Evolutionary conservation across 257 asterid genomes (phyloP).

Genomic region (Anisodus tanguticus): DNA sequence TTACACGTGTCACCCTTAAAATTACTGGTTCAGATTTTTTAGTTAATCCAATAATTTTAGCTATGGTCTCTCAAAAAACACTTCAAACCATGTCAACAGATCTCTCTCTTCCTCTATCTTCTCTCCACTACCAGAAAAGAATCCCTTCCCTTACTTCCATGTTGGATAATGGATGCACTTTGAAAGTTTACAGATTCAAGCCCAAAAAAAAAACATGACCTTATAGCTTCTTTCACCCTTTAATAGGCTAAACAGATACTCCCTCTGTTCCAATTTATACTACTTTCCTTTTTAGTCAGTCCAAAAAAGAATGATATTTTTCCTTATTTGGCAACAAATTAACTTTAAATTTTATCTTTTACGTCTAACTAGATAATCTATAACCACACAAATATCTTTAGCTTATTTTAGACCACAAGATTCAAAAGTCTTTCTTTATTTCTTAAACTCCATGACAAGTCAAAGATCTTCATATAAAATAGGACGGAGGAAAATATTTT

Average conservation of each 20-base stretch:
- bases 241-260: not conserved
- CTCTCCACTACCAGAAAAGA: conserved; percentile 8
- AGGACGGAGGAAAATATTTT: no score
- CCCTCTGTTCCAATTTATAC: no score
- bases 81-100: conserved; percentile 3
- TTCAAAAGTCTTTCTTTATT: no score
- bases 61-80: not conserved
- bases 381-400: no score
- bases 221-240: not conserved
- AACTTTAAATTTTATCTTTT: no score
- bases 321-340: no score
- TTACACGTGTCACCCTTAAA: not conserved
- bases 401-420: no score
- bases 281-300: no score
- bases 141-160: not conserved
- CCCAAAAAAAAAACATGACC: not conserved
- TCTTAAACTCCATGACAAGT: no score
- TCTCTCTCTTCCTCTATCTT: not conserved
- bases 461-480: no score
- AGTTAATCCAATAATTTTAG: not conserved
- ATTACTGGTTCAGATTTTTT: not conserved
- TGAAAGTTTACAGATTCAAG: not conserved
- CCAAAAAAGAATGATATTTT: no score
- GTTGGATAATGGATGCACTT: conserved; percentile 10
- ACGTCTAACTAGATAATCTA: no score